Base-by-base conservation (phyloP, 441 rosid genomes). In the Flueggea neowawraea region DNA sequence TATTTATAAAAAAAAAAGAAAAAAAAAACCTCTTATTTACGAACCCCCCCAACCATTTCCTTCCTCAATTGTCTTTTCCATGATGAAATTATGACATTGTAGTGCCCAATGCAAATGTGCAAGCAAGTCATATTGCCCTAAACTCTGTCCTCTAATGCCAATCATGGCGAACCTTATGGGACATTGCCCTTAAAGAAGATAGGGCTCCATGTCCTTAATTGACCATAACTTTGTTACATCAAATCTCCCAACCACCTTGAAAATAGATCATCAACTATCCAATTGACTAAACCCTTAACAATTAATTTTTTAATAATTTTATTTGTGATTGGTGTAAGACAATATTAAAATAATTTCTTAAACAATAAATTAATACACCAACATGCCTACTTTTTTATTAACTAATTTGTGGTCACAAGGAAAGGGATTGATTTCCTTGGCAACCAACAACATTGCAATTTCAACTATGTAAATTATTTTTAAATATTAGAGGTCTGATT, bases 181-280 rank as follows among this genome's bases (percentile, higher is more conserved):
- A 16, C 28, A 33, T 4, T 55, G 28, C n/a, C 59, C 52, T 65
- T 61, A 12, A 57, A 43, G 55, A 7, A 47, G 31, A 55, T 70
- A 55, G 9, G 50, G 50, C 14, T 10, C n/a, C n/a, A 47, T 12
- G 50, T 47, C 50, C 50, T 47, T 14, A 47, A 4, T 14, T 47
- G 0, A 10, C n/a, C 50, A 47, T 47, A 39, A 11, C 17, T 36
- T 52, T 5, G 57, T 65, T 36, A 43, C 22, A 12, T 32, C 62
- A 69, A 55, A 16, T 68, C 58, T 43, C n/a, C 12, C 58, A 68
- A 56, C 67, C 33, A 62, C 57, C 58, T 12, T 16, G 11, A 44
- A 51, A 31, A 61, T 39, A 22, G 9, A 39, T 16, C 31, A 5
- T 22, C 16, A 43, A 53, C 52, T 41, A 58, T 58, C 3, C 50